Evolutionary conservation across 202 grass and related monocot species (phyloP).

Genomic region (Zizania palustris): DNA sequence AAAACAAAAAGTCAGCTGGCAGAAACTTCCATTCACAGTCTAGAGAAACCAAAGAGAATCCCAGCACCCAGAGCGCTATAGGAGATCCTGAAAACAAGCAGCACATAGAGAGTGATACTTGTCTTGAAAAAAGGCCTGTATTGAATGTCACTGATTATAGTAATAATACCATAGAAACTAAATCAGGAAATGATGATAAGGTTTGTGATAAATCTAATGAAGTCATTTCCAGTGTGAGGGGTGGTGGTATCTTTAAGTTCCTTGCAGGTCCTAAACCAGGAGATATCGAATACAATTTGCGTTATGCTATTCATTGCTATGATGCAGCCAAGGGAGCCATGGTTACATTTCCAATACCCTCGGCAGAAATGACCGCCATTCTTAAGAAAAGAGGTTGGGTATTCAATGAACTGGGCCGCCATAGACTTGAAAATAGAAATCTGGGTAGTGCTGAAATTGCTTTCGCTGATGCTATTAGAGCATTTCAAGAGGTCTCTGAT

Average conservation of each 20-base stretch:
- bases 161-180: constrained; percentile 27
- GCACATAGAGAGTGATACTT: constrained; percentile 21
- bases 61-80: constrained; percentile 27
- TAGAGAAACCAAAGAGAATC: constrained; percentile 47
- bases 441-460: constrained; percentile 67
- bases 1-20: constrained; percentile 66
- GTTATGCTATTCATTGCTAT: constrained; percentile 74
- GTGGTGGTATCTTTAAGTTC: constrained; percentile 89
- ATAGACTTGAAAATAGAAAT: constrained; percentile 74
- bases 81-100: constrained; percentile 48
- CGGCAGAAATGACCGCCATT: constrained; percentile 53
- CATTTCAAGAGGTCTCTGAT: constrained; percentile 88
- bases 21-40: constrained; percentile 44
- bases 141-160: constrained; percentile 28
- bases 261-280: constrained; percentile 76
- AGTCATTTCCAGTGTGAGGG: constrained; percentile 55
- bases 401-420: constrained; percentile 90
- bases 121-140: constrained; percentile 33
- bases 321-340: constrained; percentile 60
- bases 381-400: constrained; percentile 95
- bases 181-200: constrained; percentile 16
- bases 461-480: constrained; percentile 81
- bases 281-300: constrained; percentile 79
- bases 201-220: constrained; percentile 44
- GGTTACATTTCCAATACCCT: constrained; percentile 40